Percentiles rank a stretch among this genome's conserved stretches.
phyloP scores from a whole-genome alignment of 176 grass and related monocot species.

The Guadua angustifolia region DNA sequence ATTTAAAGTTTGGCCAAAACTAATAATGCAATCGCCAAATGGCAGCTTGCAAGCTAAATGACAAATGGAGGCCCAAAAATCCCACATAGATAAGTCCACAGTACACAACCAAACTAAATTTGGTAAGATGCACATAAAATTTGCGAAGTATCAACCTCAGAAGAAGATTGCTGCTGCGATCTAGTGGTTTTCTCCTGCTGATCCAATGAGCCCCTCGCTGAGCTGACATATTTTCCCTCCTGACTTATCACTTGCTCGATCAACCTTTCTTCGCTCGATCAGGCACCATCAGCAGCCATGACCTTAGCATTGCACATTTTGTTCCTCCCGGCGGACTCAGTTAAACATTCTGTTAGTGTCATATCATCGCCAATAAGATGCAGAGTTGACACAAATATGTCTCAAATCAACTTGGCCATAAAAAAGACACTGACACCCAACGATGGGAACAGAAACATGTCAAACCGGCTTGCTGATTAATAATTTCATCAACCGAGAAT shows the following conservation, averaged over 20 bases:
- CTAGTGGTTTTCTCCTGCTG: background rate
- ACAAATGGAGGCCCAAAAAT: background rate
- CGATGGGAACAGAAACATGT: no score
- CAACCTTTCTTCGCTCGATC: background rate
- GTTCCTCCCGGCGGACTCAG: no score
- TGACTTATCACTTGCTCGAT: constrained; percentile 40
- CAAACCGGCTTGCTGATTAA: no score
- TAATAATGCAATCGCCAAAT: constrained; percentile 30
- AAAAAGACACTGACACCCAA: no score
- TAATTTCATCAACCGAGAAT: no score
- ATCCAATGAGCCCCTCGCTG: background rate
- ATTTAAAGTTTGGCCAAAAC: constrained; percentile 29
- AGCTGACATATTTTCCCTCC: constrained; percentile 21
- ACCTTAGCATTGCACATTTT: no score
- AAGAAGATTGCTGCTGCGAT: constrained; percentile 40
- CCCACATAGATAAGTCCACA: constrained; percentile 23
- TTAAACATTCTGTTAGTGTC: no score
- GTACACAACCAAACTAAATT: constrained; percentile 32
- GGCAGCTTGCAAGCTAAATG: constrained; percentile 35
- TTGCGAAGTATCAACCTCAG: constrained; percentile 36
- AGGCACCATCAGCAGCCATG: background rate
- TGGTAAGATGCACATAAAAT: background rate
- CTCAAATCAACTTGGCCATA: no score
- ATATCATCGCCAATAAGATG: no score
- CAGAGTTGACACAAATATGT: no score